Evolutionary conservation across 2,329 filamentous ascomycete genomes (phyloP).

Genomic region (Lachnellula willkommii): DNA sequence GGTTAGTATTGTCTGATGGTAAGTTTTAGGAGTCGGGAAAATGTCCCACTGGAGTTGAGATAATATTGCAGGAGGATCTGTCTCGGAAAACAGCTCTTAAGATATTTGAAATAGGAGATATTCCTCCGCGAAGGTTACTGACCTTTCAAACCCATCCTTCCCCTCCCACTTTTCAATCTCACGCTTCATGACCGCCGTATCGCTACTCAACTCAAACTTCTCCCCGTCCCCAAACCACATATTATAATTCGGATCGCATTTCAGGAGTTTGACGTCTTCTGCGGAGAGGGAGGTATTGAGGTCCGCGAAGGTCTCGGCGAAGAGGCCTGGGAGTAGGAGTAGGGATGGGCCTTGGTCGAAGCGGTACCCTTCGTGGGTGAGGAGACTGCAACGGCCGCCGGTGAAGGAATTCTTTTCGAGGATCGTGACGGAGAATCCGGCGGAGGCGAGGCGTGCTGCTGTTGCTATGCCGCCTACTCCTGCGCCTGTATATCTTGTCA

Average conservation of each 20-base stretch:
- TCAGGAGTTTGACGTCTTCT: conserved; percentile 63
- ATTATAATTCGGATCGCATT: conserved; percentile 71
- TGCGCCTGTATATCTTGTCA: conserved; percentile 45
- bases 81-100: no score
- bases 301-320: conserved; percentile 63
- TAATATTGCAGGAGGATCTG: no score
- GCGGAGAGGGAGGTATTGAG: conserved; percentile 59
- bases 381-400: conserved; percentile 64
- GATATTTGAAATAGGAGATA: no score
- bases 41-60: no score
- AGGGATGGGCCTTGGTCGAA: conserved; percentile 76
- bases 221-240: conserved; percentile 68
- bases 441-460: conserved; percentile 64
- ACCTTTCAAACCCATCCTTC: conserved; percentile 59
- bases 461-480: conserved; percentile 68
- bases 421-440: conserved; percentile 67
- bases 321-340: conserved; percentile 65
- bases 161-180: conserved; percentile 71
- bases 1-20: no score
- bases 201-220: conserved; percentile 59
- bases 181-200: conserved; percentile 63
- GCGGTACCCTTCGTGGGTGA: conserved; percentile 55
- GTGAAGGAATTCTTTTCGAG: conserved; percentile 73
- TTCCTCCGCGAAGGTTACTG: no score
- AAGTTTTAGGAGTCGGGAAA: no score